Evolutionary conservation across 441 rosid species (phyloP), one percentile per base, ranked within the genome.

Genomic region (Metrosideros polymorpha): DNA sequence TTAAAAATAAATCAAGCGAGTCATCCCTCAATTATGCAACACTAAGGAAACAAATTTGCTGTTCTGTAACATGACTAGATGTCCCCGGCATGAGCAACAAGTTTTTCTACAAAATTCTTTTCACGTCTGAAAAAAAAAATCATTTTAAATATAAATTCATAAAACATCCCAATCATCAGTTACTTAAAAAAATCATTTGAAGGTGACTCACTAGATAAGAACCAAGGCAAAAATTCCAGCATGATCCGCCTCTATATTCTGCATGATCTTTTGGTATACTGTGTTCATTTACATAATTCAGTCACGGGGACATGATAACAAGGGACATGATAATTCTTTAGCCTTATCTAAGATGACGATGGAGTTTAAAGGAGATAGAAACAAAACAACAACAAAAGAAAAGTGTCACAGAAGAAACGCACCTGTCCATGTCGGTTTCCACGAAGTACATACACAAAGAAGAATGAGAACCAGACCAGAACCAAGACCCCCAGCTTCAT

Each of bases 401-500:
- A 51, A 25, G 3, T 7, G 45, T 32, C 45, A 51, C 30, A 7
- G 42, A 30, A 86, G 59, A 86, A 83, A 57, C 49, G 24, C 89
- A 96, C 99, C 96, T 95, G 85, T 30, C 96, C 96, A 84, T 91
- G 87, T 53, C 92, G 92, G 51, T 92, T 94, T 59, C 99, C 99
- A 5, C 95, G 95, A 87, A 97, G 92, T 83, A 94, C 93, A 87
- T 92, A 94, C 12, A 97, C 85, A 18, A 89, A 55, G 84, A 90
- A 94, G 94, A 97, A 97, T 55, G 96, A 93, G 42, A 93, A 89
- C 99, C 99, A 97, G 56, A 97, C 88, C 88, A 93, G 57, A 82
- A 93, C 82, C 88, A 96, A 91, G 19, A 92, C 88, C 87, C 94
- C 94, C 76, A 96, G 86, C 87, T 96, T 94, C 88, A 88, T 86